phyloP scores from a whole-genome alignment of 306 rosid genomes.

The Quercus agrifolia region DNA sequence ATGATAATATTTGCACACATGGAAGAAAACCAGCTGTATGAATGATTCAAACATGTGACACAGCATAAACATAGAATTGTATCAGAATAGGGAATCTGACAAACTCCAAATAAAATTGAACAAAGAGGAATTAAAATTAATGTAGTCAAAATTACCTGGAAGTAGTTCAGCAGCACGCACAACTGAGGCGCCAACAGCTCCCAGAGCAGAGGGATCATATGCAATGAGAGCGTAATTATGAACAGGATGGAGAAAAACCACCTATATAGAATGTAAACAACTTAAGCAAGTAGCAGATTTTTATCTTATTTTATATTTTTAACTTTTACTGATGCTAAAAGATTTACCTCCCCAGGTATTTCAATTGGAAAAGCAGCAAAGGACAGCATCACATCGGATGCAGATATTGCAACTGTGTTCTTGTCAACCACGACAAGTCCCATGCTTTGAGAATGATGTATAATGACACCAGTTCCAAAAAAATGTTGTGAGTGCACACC shows the following conservation, averaged over 20 bases:
- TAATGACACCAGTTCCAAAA: slow-evolving; percentile 88
- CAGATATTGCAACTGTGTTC: slow-evolving; percentile 84
- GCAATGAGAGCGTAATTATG: slow-evolving; percentile 91
- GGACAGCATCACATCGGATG: slow-evolving; percentile 87
- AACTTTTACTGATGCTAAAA: slow-evolving; percentile 14
- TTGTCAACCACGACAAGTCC: slow-evolving; percentile 88
- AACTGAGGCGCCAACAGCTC: slow-evolving; percentile 72
- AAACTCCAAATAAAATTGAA: not conserved
- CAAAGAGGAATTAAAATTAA: not conserved
- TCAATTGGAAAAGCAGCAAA: slow-evolving; percentile 96
- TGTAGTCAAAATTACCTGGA: slow-evolving; percentile 56
- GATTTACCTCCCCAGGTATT: slow-evolving; percentile 89
- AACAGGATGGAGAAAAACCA: slow-evolving; percentile 93
- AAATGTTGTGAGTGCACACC: slow-evolving; percentile 95
- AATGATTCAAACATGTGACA: not conserved
- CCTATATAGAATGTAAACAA: slow-evolving; percentile 46
- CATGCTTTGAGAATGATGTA: slow-evolving; percentile 76
- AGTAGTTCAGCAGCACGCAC: slow-evolving; percentile 88
- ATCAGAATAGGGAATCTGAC: not conserved
- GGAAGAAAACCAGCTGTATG: not conserved
- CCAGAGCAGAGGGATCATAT: slow-evolving; percentile 91
- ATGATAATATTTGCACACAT: not conserved
- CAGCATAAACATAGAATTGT: not conserved
- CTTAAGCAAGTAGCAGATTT: slow-evolving; percentile 2
- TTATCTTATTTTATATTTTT: not conserved